Evolutionary conservation across 495 filamentous ascomycete genomes (phyloP).

Genomic region (Chaetomium tenue): DNA sequence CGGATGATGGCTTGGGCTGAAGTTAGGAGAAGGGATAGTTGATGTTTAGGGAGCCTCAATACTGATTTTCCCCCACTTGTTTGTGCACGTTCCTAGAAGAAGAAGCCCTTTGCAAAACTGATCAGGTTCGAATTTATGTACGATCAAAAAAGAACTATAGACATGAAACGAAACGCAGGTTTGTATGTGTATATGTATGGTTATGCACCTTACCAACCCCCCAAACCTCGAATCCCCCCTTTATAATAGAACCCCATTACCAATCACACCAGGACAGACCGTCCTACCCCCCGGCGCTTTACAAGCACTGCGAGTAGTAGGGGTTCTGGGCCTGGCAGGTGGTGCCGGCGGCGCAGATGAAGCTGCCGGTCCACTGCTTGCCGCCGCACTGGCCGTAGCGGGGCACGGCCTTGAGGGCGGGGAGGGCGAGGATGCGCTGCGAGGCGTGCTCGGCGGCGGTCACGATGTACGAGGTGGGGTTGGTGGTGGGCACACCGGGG

Average conservation of each 20-base stretch:
- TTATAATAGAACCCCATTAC: background rate
- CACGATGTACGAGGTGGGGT: slow-evolving; percentile 61
- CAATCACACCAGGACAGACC: too few relatives aligned
- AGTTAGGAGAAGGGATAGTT: too few relatives aligned
- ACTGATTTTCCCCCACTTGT: background rate
- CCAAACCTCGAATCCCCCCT: background rate
- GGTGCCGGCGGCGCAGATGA: slow-evolving; percentile 24
- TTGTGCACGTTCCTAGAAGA: background rate
- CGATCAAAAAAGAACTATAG: slow-evolving; percentile 3
- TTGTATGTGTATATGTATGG: background rate
- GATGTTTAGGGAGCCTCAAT: too few relatives aligned
- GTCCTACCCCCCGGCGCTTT: too few relatives aligned
- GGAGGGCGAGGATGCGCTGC: slow-evolving; percentile 49
- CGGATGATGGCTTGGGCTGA: too few relatives aligned
- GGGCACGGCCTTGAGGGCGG: slow-evolving; percentile 20
- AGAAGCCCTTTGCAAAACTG: background rate
- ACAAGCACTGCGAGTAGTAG: slow-evolving; percentile 37
- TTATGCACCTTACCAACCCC: background rate
- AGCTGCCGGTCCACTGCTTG: slow-evolving; percentile 29
- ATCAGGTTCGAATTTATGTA: slow-evolving; percentile 4
- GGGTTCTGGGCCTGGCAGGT: slow-evolving; percentile 30
- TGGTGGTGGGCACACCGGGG: slow-evolving; percentile 59
- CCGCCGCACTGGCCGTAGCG: slow-evolving; percentile 49
- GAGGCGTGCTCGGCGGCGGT: slow-evolving; percentile 56
- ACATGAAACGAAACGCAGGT: slow-evolving; percentile 5